phyloP scores from a whole-genome alignment of 2,329 filamentous ascomycete species.

The Zymoseptoria tritici region DNA sequence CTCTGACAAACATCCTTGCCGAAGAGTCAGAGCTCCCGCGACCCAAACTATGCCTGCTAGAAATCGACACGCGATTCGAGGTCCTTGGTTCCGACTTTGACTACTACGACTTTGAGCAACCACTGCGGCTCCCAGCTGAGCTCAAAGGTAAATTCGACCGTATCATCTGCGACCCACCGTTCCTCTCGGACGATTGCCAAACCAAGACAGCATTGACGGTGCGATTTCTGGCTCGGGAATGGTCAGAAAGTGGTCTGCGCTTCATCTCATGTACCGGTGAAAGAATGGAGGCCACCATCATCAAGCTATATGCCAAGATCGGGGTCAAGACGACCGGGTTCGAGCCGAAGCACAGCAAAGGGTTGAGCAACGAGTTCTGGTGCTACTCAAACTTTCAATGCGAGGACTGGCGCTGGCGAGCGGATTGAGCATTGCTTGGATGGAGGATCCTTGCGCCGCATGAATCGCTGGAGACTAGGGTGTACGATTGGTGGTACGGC shows the following conservation, averaged over 20 bases:
- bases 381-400: conserved; percentile 75
- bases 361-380: conserved; percentile 71
- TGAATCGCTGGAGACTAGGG: neutral
- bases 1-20: conserved; percentile 57
- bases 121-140: conserved; percentile 52
- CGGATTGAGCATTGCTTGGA: neutral
- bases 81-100: conserved; percentile 71
- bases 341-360: conserved; percentile 61
- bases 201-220: conserved; percentile 71
- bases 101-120: conserved; percentile 65
- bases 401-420: conserved; percentile 25
- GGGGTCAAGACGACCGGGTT: conserved; percentile 60
- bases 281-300: conserved; percentile 59
- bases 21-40: conserved; percentile 26
- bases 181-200: conserved; percentile 72
- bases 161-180: conserved; percentile 71
- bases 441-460: neutral
- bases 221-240: conserved; percentile 59
- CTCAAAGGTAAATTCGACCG: conserved; percentile 60
- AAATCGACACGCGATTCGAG: conserved; percentile 65
- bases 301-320: conserved; percentile 58
- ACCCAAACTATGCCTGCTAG: conserved; percentile 60
- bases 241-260: conserved; percentile 26
- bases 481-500: neutral
- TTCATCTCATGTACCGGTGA: conserved; percentile 71